phyloP scores from a whole-genome alignment of 176 grass and related monocot species.

The Chloris gayana region DNA sequence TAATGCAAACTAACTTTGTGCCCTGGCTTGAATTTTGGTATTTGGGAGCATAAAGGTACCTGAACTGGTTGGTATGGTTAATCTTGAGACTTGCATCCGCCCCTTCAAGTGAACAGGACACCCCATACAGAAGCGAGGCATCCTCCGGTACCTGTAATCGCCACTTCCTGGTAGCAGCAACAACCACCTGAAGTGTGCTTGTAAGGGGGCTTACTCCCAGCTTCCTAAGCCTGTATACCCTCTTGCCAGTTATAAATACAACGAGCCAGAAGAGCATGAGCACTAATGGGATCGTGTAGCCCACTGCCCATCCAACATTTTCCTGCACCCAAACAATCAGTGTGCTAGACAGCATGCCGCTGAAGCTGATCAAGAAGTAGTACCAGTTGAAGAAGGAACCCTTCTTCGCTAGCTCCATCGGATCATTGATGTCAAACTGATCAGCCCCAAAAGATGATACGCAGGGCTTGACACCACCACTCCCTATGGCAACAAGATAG shows the following conservation, averaged over 20 bases:
- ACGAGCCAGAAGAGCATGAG: slow-evolving; percentile 25
- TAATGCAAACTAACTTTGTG: too few species aligned
- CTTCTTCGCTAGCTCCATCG: too few species aligned
- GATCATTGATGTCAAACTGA: too few species aligned
- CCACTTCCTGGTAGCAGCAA: slow-evolving; percentile 50
- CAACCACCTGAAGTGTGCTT: slow-evolving; percentile 51
- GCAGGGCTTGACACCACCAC: too few species aligned
- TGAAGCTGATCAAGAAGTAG: slow-evolving; percentile 24
- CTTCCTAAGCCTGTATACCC: slow-evolving; percentile 36
- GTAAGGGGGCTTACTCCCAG: slow-evolving; percentile 44
- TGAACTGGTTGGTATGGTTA: slow-evolving; percentile 34
- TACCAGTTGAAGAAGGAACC: too few species aligned
- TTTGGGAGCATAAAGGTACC: neutral
- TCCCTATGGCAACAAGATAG: too few species aligned
- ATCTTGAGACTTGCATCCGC: neutral
- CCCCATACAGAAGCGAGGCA: slow-evolving; percentile 26
- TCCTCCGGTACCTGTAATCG: slow-evolving; percentile 33
- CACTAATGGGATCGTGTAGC: slow-evolving; percentile 37
- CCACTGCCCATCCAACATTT: slow-evolving; percentile 40
- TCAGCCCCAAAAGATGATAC: too few species aligned
- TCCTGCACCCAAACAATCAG: slow-evolving; percentile 60
- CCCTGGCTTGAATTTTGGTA: too few species aligned
- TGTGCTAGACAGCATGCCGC: slow-evolving; percentile 40
- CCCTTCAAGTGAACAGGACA: neutral
- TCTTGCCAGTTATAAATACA: slow-evolving; percentile 26